These are phyloP conservation scores for Dothiorella sarmentorum DNA, from an alignment of 2,329 filamentous ascomycete genomes.

Conservation along the genomic window DNA sequence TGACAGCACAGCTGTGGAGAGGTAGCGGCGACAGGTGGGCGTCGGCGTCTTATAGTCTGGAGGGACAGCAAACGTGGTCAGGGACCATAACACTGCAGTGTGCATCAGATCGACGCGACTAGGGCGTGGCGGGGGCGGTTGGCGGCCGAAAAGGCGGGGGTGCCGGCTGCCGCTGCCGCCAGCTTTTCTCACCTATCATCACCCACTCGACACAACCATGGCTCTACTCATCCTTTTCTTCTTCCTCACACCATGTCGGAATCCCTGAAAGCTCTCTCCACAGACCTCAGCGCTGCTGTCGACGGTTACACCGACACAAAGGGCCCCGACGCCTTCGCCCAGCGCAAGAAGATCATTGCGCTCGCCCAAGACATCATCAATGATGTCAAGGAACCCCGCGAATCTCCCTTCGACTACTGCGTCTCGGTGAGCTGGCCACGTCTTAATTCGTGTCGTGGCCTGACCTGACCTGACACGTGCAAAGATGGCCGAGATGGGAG, in stretches of 20 bases:
- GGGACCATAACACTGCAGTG: not conserved
- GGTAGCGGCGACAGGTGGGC: too few species aligned
- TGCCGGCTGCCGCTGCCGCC: too few species aligned
- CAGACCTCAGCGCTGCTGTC: not conserved
- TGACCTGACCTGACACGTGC: not conserved
- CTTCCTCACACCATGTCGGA: not conserved
- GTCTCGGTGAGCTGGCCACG: not conserved
- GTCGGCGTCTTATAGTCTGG: not conserved
- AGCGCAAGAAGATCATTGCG: not conserved
- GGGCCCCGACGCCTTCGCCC: not conserved
- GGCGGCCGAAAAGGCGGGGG: not conserved
- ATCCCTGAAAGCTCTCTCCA: not conserved
- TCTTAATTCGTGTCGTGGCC: not conserved
- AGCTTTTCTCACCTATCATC: too few species aligned
- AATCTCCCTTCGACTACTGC: conserved; percentile 12
- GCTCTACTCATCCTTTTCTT: too few species aligned
- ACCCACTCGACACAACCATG: too few species aligned
- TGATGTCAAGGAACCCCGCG: conserved; percentile 11
- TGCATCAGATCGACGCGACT: not conserved
- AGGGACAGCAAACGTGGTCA: not conserved
- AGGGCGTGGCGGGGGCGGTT: not conserved
- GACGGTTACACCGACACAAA: not conserved
- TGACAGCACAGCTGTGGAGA: too few species aligned
- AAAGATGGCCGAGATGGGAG: conserved; percentile 14
- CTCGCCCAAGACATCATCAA: conserved; percentile 8